Base-by-base conservation (phyloP, 2,329 filamentous ascomycete species). In the Diaporthe capsici region DNA sequence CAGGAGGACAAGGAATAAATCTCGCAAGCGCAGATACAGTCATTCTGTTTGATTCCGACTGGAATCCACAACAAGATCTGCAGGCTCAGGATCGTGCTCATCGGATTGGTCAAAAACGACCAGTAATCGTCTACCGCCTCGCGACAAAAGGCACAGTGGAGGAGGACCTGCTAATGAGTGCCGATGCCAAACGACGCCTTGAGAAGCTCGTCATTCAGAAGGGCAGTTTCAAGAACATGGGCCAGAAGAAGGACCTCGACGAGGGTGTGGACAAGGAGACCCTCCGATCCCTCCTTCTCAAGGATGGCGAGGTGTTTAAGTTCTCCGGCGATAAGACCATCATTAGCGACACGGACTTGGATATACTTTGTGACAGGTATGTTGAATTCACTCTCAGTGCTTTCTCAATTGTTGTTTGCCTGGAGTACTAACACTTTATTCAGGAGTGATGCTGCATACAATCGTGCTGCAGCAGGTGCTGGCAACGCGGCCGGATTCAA, bases 161-260 rank as follows among this genome's bases (percentile, higher is more conserved):
- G 82, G 95, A 98, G 81, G 92, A 92, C 8, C 88, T 98, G 0
- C 90, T 98, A 0, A 90, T 95, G 80, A 95, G 94, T 47, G 97
- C 97, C 0, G 95, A 98, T 80, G 95, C 94, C 1, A 99, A 99
- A 84, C 93, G 97, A 0, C 90, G 96, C 1, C 89, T 99, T 0
- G 97, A 99, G 83, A 98, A 98, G 82, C 88, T 99, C 0, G 95
- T 99, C 9, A 99, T 99, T 81, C 94, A 96, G 77, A 98, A 98
- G 83, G 96, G 96, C 2, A 92, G 94, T 7, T 96, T 97, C 84
- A 91, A 89, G 78, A 92, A 90, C 15, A 91, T 95, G 85, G 88
- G 87, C 0, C 89, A 94, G 80, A 92, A 92, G 79, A 87, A 90
- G 79, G 86, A 88, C 72, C 80, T 85, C 70, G 86, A 81, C 71